Evolutionary conservation across 768 basidiomycete genomes (phyloP).

Genomic region (Kwoniella heveanensis): DNA sequence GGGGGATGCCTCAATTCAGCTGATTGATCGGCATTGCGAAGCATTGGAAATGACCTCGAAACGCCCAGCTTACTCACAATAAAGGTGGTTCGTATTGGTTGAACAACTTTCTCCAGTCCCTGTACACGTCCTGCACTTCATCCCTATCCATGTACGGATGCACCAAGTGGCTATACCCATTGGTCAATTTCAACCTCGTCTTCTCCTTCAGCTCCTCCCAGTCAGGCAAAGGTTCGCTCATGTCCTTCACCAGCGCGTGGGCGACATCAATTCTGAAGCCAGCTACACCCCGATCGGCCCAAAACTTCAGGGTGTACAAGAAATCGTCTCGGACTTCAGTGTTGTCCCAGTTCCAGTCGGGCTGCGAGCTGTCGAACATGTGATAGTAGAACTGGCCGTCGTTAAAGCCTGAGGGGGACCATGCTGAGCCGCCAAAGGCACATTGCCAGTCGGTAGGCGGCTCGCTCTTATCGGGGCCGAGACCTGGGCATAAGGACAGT

Average conservation of each 20-base stretch:
- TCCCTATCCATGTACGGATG: constrained; percentile 43
- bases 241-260: constrained; percentile 41
- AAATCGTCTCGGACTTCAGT: constrained; percentile 43
- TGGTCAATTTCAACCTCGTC: constrained; percentile 22
- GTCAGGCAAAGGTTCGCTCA: constrained; percentile 26
- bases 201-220: constrained; percentile 30
- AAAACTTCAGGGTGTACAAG: constrained; percentile 43
- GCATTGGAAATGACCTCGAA: too few relatives aligned
- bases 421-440: constrained; percentile 44
- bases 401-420: constrained; percentile 33
- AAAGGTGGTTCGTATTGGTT: constrained; percentile 47
- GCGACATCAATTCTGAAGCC: constrained; percentile 51
- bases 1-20: too few relatives aligned
- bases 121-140: constrained; percentile 42
- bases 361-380: constrained; percentile 45
- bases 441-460: constrained; percentile 46
- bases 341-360: constrained; percentile 48
- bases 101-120: constrained; percentile 46
- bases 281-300: constrained; percentile 44
- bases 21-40: too few relatives aligned
- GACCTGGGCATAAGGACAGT: constrained; percentile 14
- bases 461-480: constrained; percentile 33
- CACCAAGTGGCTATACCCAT: constrained; percentile 22
- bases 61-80: constrained; percentile 29
- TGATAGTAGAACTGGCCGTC: constrained; percentile 49